These are phyloP conservation scores for cucumber (Cucumis sativus) DNA, from an alignment of 306 rosid species.

Conservation along the genomic window DNA sequence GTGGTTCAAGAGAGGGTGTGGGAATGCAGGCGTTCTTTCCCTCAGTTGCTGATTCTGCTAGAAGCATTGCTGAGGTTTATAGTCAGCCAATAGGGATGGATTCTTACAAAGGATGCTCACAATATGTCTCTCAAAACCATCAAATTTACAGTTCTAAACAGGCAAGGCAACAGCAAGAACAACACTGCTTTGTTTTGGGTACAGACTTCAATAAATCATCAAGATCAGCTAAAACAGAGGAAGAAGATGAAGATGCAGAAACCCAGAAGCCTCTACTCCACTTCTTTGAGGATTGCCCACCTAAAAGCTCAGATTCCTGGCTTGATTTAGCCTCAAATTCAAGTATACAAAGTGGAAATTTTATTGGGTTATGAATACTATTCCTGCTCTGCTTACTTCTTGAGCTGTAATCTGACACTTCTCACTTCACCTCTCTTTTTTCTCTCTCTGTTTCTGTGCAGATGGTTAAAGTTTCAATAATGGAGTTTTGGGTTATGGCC, in stretches of 20 bases:
- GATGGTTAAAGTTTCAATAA: conserved; percentile 52
- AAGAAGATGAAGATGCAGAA: conserved; percentile 34
- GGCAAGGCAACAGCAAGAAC: conserved; percentile 27
- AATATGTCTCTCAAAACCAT: conserved; percentile 34
- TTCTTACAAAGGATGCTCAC: conserved; percentile 41
- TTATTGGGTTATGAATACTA: neutral
- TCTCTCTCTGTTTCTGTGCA: conserved; percentile 19
- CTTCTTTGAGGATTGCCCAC: conserved; percentile 90
- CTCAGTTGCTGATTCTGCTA: conserved; percentile 46
- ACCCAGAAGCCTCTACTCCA: conserved; percentile 84
- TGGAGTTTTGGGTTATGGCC: conserved; percentile 35
- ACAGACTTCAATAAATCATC: conserved; percentile 70
- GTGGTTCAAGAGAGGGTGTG: conserved; percentile 53
- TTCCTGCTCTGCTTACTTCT: neutral
- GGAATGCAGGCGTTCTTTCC: conserved; percentile 86
- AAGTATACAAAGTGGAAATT: conserved; percentile 40
- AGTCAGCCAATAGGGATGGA: conserved; percentile 45
- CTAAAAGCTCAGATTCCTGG: conserved; percentile 87
- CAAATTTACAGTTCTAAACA: conserved; percentile 13
- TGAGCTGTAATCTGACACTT: neutral
- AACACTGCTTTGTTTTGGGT: conserved; percentile 78
- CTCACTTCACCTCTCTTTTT: neutral
- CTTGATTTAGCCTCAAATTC: conserved; percentile 94
- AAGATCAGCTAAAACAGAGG: conserved; percentile 29
- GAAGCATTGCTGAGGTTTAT: conserved; percentile 36